Base-by-base conservation (phyloP, 768 basidiomycete species). In the Phanerochaete sordida region DNA sequence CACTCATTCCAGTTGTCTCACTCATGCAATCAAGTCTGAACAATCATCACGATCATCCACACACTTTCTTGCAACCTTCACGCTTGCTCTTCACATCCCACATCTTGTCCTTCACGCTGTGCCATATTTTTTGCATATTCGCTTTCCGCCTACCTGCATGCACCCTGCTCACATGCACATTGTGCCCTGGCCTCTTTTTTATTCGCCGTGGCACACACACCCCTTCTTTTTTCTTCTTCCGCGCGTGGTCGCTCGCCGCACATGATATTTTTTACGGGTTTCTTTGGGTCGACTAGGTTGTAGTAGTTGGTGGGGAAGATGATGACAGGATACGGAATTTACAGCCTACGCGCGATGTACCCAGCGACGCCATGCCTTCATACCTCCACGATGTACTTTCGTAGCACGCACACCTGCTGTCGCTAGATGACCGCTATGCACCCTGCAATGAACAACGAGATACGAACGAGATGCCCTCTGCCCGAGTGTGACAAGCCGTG, bases 181-280 rank as follows among this genome's bases (percentile, higher is more conserved):
- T 31, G 31, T 31, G 23, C 19, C 51, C n/a, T 53, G n/a, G 33
- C 31, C 21, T 33, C 11, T 43, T 43, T 31, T 30, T 33, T 39
- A 21, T 31, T 24, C 53, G 24, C 27, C 53, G 27, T 39, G n/a
- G n/a, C n/a, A n/a, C n/a, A n/a, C 21, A 43, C 53, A 39, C n/a
- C 24, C 24, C 53, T 15, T 37, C 13, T 39, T 26, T 24, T 28
- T 48, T 48, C 19, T 48, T 24, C 28, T 33, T n/a, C 50, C 52
- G 53, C 53, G 35, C 35, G 35, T 54, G 31, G 31, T 39, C n/a
- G 21, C 39, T 21, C 50, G 24, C 53, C 16, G 35, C 53, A 39
- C 53, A 54, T 54, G 35, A 43, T 54, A 54, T 54, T 54, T 54
- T 54, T 54, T 37, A 54, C 35, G 53, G 53, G 35, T 54, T 39